Evolutionary conservation across 2,329 filamentous ascomycete genomes (phyloP), one percentile per base, ranked within the genome.

Genomic region (Botrytis elliptica): DNA sequence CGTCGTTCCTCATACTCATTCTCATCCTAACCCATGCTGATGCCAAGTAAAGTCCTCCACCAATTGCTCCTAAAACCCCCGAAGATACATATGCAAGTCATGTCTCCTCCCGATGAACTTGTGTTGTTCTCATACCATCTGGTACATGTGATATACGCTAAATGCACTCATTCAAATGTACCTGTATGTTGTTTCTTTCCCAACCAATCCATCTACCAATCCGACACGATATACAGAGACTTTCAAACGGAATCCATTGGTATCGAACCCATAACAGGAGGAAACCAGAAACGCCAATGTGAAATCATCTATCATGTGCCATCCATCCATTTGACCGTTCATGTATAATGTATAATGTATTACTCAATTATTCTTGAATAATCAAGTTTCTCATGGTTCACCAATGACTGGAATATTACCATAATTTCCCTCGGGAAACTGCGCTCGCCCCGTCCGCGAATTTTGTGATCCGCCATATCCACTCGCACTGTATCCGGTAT

Each of bases 351-450:
- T 57, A 55, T 57, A 18, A 18, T 64, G 20, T 33, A 55, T 59
- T 42, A n/a, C 29, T 55, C 59, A 71, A 40, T 40, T 57, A 60
- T n/a, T n/a, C 9, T 25, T 36, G 36, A 29, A n/a, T 40, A 52
- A 64, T 36, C 8, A n/a, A 33, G 5, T 29, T 29, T 38, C 59
- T 57, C 44, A 62, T 14, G 62, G 57, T 65, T 73, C 65, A 22
- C 71, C 71, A 70, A 73, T 73, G 25, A 73, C 65, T 3, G 64
- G 64, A 25, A 70, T 72, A 75, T 79, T 77, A 75, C 89, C 87
- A 79, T 91, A 91, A 79, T 89, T 86, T 52, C 80, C 89, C 33
- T 82, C 81, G 3, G 89, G 89, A 79, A 91, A 91, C 71, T 86
- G 85, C 33, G 78, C 74, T 62, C 78, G 70, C 3, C 78, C 78